These are phyloP conservation scores for Delitschia confertaspora DNA, from an alignment of 495 filamentous ascomycete species.

Conservation along the genomic window DNA sequence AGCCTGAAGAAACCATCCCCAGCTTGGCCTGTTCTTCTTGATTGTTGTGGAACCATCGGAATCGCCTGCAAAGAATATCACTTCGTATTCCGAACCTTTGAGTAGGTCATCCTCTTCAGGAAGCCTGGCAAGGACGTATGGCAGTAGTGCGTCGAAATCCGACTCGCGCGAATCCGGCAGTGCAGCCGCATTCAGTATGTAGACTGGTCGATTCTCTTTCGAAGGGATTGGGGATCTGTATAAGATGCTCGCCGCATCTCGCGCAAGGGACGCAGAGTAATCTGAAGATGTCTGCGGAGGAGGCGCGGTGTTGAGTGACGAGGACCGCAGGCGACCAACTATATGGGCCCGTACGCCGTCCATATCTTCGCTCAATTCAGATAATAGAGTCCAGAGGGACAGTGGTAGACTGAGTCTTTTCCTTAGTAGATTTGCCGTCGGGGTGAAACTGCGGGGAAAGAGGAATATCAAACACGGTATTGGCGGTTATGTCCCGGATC, in stretches of 20 bases:
- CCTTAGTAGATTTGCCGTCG: too few relatives aligned
- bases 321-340: slow-evolving; percentile 22
- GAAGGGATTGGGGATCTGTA: slow-evolving; percentile 45
- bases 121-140: slow-evolving; percentile 47
- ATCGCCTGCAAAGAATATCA: slow-evolving; percentile 47
- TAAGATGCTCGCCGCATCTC: slow-evolving; percentile 40
- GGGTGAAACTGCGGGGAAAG: too few relatives aligned
- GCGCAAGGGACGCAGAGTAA: slow-evolving; percentile 36
- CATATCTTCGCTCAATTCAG: slow-evolving; percentile 2
- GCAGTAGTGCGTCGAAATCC: slow-evolving; percentile 48
- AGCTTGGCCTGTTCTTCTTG: slow-evolving; percentile 43
- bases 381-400: not conserved
- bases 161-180: slow-evolving; percentile 43
- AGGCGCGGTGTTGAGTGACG: slow-evolving; percentile 26
- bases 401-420: not conserved
- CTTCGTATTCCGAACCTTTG: slow-evolving; percentile 44
- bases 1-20: slow-evolving; percentile 51
- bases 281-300: slow-evolving; percentile 33
- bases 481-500: too few relatives aligned
- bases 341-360: slow-evolving; percentile 20
- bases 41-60: slow-evolving; percentile 33
- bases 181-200: slow-evolving; percentile 48
- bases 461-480: too few relatives aligned
- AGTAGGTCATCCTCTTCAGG: slow-evolving; percentile 48
- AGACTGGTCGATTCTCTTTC: slow-evolving; percentile 39